Evolutionary conservation across 495 filamentous ascomycete species (phyloP).

Genomic region (Penicillium ucsense): DNA sequence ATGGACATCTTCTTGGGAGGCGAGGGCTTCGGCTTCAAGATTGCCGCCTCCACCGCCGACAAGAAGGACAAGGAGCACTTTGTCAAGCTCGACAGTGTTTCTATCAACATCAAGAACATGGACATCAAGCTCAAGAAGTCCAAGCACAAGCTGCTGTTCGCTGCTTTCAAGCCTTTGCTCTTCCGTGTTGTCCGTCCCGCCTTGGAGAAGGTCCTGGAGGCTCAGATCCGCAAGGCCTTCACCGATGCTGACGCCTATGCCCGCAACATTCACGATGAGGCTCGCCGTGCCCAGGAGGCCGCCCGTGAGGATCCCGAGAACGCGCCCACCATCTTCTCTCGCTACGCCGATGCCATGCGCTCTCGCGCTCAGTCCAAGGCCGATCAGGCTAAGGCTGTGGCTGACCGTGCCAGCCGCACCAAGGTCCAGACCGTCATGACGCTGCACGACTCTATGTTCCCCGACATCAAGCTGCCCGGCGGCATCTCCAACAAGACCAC

Average conservation of each 20-base stretch:
- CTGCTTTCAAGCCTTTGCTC: constrained; percentile 78
- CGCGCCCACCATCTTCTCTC: constrained; percentile 73
- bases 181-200: constrained; percentile 75
- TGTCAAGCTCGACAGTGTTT: constrained; percentile 87
- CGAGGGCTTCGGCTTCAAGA: constrained; percentile 81
- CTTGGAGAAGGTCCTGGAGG: constrained; percentile 78
- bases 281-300: constrained; percentile 58
- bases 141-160: constrained; percentile 86
- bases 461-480: constrained; percentile 75
- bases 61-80: constrained; percentile 68
- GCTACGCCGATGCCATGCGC: constrained; percentile 70
- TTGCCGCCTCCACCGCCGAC: constrained; percentile 76
- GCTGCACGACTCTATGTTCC: constrained; percentile 83
- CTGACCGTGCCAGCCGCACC: constrained; percentile 48
- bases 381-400: constrained; percentile 52
- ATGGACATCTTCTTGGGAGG: constrained; percentile 87
- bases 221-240: constrained; percentile 73
- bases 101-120: constrained; percentile 74
- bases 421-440: constrained; percentile 71
- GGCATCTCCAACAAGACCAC: constrained; percentile 92
- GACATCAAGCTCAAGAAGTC: constrained; percentile 89
- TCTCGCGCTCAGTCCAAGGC: constrained; percentile 63
- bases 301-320: constrained; percentile 64
- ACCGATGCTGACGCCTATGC: constrained; percentile 57
- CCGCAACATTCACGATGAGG: constrained; percentile 72